Conservation (phyloP, 2,329 filamentous ascomycete genomes). For the Endoconidiophora polonica region DNA sequence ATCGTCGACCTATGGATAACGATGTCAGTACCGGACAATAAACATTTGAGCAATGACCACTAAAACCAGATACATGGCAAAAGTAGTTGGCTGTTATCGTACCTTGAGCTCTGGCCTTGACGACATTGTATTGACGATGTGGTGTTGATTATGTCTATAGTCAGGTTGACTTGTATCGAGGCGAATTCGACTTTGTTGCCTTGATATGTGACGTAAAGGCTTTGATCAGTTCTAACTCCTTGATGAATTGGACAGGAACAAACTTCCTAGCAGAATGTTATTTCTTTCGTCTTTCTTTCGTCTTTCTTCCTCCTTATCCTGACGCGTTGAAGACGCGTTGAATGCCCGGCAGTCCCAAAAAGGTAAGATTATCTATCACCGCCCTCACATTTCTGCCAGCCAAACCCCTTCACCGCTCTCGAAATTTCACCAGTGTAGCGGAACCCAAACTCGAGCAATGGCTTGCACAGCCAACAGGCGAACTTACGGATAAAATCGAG, state of each 20-base stretch:
- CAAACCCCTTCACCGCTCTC: conserved; percentile 5
- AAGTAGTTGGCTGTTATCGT: conserved; percentile 1
- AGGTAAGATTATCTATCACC: conserved; percentile 8
- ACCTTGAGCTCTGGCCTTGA: conserved; percentile 59
- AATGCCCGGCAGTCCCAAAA: conserved; percentile 8
- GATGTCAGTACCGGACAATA: not conserved
- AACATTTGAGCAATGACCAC: not conserved
- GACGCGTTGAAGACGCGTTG: conserved; percentile 2
- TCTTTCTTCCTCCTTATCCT: conserved; percentile 1
- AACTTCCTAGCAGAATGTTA: not conserved
- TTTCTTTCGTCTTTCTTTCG: conserved; percentile 2
- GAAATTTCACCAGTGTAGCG: conserved; percentile 10
- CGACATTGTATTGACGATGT: conserved; percentile 35
- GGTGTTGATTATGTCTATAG: not conserved
- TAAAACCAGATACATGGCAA: not conserved
- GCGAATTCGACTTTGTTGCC: not conserved
- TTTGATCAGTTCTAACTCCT: not conserved
- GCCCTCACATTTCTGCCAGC: conserved; percentile 8
- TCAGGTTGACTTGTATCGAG: not conserved
- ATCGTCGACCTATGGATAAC: conserved; percentile 58
- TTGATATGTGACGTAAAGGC: no score
- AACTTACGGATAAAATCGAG: not conserved
- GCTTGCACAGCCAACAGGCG: not conserved
- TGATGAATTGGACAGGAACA: not conserved
- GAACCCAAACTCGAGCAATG: not conserved